These are phyloP conservation scores for Capsella bursapastoris DNA, from an alignment of 345 rosid genomes.

Conservation along the genomic window DNA sequence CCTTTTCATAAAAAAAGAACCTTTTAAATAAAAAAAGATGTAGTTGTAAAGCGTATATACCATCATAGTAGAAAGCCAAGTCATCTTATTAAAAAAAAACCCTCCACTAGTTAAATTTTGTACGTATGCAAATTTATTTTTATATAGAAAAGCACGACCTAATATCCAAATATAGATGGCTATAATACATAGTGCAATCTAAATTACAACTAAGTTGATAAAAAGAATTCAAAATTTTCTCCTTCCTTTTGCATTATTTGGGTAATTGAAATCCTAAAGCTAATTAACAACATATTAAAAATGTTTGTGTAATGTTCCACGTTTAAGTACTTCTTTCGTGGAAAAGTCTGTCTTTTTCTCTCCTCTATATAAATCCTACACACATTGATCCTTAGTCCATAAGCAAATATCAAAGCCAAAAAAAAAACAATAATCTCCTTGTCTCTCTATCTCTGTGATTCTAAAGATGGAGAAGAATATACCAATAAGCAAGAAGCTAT, in stretches of 20 bases:
- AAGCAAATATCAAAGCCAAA: constrained; percentile 37
- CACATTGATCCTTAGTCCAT: constrained; percentile 38
- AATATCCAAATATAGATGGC: constrained; percentile 42
- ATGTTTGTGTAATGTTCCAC: constrained; percentile 37
- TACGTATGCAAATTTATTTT: constrained; percentile 11
- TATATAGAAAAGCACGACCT: constrained; percentile 28
- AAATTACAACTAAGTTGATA: constrained; percentile 43
- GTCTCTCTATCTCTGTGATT: constrained; percentile 29
- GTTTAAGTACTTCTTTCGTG: constrained; percentile 33
- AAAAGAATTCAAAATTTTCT: constrained; percentile 4
- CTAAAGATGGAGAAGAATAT: constrained; percentile 54
- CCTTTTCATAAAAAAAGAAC: not conserved
- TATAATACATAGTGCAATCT: constrained; percentile 44
- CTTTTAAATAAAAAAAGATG: constrained; percentile 8
- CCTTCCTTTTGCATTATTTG: constrained; percentile 29
- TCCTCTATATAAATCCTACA: constrained; percentile 47
- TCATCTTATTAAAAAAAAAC: constrained; percentile 17
- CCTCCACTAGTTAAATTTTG: constrained; percentile 28
- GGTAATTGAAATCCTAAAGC: constrained; percentile 24
- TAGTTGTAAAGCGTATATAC: constrained; percentile 41
- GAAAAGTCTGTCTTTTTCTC: constrained; percentile 12
- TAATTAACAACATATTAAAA: constrained; percentile 4
- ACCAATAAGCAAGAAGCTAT: constrained; percentile 58
- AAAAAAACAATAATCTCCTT: constrained; percentile 10
- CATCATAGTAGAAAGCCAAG: constrained; percentile 42